A percentile compares a stretch with the other conserved stretches of the same genome.
Conservation (phyloP, 2,329 filamentous ascomycete species). For the Phoma sp. region DNA sequence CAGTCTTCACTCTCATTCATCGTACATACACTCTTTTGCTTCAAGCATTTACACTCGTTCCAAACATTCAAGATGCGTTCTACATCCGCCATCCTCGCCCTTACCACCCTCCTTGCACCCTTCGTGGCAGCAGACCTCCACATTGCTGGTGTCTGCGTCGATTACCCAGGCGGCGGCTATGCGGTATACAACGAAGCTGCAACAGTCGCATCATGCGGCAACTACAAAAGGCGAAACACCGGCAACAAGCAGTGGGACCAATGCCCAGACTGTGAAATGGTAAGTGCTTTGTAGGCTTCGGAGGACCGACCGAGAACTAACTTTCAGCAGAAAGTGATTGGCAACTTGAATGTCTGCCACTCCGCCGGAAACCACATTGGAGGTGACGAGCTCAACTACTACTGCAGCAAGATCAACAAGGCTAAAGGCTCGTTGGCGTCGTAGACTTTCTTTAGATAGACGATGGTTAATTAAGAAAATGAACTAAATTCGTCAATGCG, state of each 20-base stretch:
- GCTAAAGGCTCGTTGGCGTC: constrained; percentile 22
- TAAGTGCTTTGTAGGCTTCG: constrained; percentile 11
- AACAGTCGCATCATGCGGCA: constrained; percentile 29
- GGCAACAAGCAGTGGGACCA: constrained; percentile 35
- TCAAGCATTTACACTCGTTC: constrained; percentile 5
- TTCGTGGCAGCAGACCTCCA: constrained; percentile 32
- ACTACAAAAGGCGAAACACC: constrained; percentile 36
- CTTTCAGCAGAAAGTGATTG: constrained; percentile 17
- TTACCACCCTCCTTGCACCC: constrained; percentile 20
- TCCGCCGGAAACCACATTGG: constrained; percentile 36
- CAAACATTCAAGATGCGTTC: constrained; percentile 28
- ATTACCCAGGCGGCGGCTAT: constrained; percentile 23
- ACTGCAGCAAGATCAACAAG: constrained; percentile 31
- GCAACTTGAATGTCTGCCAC: constrained; percentile 31
- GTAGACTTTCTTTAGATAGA: not conserved
- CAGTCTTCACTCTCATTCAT: not conserved
- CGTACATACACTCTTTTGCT: not conserved
- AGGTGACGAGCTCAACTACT: constrained; percentile 38
- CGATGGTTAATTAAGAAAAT: not conserved
- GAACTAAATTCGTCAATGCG: not conserved
- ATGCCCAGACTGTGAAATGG: constrained; percentile 39
- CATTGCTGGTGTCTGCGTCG: constrained; percentile 28
- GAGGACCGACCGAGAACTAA: not conserved
- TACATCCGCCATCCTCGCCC: constrained; percentile 19
- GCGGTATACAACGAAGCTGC: constrained; percentile 34